These are phyloP conservation scores for Gleditsia sinensis DNA, from an alignment of 306 rosid genomes.

Conservation along the genomic window DNA sequence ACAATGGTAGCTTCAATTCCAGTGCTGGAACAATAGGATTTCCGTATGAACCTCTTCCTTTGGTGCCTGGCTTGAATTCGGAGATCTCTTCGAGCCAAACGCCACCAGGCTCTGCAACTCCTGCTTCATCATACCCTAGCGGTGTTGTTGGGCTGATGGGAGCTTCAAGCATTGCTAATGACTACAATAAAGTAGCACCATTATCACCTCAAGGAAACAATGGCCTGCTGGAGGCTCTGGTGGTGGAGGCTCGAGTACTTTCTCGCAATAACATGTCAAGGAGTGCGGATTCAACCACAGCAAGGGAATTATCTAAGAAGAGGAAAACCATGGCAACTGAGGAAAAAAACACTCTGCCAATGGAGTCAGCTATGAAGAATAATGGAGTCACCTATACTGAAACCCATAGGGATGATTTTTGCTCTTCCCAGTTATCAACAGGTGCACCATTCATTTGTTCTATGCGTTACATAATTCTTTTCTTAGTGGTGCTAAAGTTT, in stretches of 20 bases:
- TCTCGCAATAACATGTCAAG: constrained; percentile 37
- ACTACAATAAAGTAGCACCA: constrained; percentile 27
- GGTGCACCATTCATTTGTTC: constrained; percentile 38
- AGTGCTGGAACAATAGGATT: constrained; percentile 30
- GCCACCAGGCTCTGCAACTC: constrained; percentile 35
- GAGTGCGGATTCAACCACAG: constrained; percentile 23
- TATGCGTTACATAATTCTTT: not conserved
- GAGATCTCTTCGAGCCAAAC: constrained; percentile 69
- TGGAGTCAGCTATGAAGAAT: constrained; percentile 38
- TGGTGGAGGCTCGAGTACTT: constrained; percentile 46
- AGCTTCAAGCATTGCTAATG: constrained; percentile 35
- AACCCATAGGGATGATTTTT: constrained; percentile 43
- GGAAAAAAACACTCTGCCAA: constrained; percentile 29
- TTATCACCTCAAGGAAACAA: constrained; percentile 35
- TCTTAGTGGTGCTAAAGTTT: no score
- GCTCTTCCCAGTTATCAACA: constrained; percentile 44
- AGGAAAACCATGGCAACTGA: constrained; percentile 40
- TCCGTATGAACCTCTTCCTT: constrained; percentile 35
- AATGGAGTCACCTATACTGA: constrained; percentile 31
- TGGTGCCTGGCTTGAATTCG: constrained; percentile 14
- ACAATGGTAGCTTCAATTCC: constrained; percentile 29
- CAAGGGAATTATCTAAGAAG: constrained; percentile 22
- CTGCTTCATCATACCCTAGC: constrained; percentile 49
- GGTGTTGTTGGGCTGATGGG: constrained; percentile 43
- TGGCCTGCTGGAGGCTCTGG: constrained; percentile 65